Base-by-base conservation (phyloP, 352 stramenopile species). In the Phytophthora quininea region DNA sequence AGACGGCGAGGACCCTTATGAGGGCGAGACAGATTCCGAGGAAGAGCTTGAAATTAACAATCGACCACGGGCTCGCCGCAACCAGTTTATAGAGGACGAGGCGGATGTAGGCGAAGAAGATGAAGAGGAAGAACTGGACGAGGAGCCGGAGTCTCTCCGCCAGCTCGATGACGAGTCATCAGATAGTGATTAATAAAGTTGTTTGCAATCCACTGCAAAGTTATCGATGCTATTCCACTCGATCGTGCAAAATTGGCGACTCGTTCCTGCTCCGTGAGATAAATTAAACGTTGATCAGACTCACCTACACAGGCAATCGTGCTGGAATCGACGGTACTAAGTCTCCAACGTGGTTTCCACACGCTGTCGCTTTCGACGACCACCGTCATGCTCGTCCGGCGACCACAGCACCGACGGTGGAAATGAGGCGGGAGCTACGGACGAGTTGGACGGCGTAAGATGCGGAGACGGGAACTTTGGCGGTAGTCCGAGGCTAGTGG, bases 51-150 rank as follows among this genome's bases (percentile, higher is more conserved):
- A 78, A 33, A 68, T 76, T 15, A 31, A 51, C 40, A 68, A 64
- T 8, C 66, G 62, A 2, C 58, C 67, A 53, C 68, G 62, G 6
- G 43, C 68, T 27, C 69, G 76, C 47, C 71, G 78, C 47, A 89
- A 78, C 55, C 84, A 69, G 1, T 96, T 94, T 67, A 86, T 96
- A 54, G 64, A 94, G 52, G 86, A 96, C 43, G 88, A 96, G 52
- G 88, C 80, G 0, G 83, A 91, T 52, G 82, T 92, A 56, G 82
- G 80, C 8, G 85, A 92, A 45, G 76, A 88, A 30, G 76, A 80
- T 0, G 78, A 88, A 0, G 67, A 77, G 14, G 75, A 60, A 49
- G 59, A 70, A 14, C 50, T 68, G 11, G 35, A 43, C 3, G 62
- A 74, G 15, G 66, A 76, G 27, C 60, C 60, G 2, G 48, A 62